These are phyloP conservation scores for Caryopteris hybrid DNA, from an alignment of 305 asterid species.

Conservation along the genomic window DNA sequence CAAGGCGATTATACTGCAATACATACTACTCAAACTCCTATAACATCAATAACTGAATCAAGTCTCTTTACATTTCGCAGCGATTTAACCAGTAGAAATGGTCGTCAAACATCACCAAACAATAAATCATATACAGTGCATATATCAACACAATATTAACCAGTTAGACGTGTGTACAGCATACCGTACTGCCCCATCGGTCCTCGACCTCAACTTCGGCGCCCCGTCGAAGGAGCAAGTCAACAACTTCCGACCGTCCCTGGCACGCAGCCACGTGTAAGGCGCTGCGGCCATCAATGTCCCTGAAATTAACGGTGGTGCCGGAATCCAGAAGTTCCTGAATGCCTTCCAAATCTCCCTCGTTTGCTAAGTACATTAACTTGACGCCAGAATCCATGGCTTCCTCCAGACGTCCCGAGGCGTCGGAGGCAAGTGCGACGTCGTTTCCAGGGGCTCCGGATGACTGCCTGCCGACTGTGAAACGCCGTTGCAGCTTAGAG, in stretches of 20 bases:
- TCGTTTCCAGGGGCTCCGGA: conserved; percentile 42
- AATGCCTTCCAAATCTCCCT: conserved; percentile 79
- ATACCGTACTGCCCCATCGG: conserved; percentile 95
- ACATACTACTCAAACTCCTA: not conserved
- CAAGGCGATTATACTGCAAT: not conserved
- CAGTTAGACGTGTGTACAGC: not conserved
- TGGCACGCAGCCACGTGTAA: conserved; percentile 88
- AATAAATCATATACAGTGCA: not conserved
- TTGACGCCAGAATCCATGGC: conserved; percentile 58
- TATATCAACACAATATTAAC: not conserved
- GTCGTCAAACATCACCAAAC: not conserved
- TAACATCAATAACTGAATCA: too few species aligned
- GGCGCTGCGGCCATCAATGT: conserved; percentile 75
- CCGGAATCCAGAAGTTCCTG: conserved; percentile 59
- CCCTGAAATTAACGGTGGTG: conserved; percentile 57
- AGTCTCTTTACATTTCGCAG: not conserved
- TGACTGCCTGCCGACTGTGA: conserved; percentile 61
- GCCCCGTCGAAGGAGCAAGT: conserved; percentile 51
- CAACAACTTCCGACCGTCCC: conserved; percentile 57
- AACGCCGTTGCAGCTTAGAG: conserved; percentile 52
- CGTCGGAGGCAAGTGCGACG: conserved; percentile 24
- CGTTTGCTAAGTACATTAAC: conserved; percentile 71
- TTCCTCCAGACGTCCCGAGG: conserved; percentile 24
- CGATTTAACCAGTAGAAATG: not conserved
- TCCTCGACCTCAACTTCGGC: conserved; percentile 59